These are phyloP conservation scores for Syncephalastrum sp. DNA, from an alignment of 371 early-diverging fungal species.

Conservation along the genomic window DNA sequence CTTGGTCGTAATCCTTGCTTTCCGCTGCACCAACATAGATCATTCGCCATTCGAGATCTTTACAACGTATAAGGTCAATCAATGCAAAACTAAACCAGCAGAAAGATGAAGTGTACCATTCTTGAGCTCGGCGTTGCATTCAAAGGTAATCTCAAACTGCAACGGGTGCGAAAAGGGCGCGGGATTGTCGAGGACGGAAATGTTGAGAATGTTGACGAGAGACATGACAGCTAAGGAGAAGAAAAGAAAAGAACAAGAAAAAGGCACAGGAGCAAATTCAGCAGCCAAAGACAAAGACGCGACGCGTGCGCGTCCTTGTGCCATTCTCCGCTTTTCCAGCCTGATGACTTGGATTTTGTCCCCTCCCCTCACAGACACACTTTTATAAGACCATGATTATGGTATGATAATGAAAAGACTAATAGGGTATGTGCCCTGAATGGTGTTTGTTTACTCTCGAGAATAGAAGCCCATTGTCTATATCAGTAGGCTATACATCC, in stretches of 20 bases:
- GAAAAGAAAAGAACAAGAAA: conserved; percentile 2
- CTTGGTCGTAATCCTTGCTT: conserved; percentile 84
- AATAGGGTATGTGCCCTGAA: too few species aligned
- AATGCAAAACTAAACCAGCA: conserved; percentile 3
- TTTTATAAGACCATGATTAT: too few species aligned
- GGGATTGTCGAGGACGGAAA: conserved; percentile 85
- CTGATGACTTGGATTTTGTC: too few species aligned
- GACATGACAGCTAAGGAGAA: conserved; percentile 55
- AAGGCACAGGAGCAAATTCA: neutral
- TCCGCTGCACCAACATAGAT: conserved; percentile 93
- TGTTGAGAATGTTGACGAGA: conserved; percentile 81
- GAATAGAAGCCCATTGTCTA: too few species aligned
- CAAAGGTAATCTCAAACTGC: conserved; percentile 95
- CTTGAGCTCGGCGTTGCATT: conserved; percentile 83
- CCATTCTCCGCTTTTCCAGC: too few species aligned
- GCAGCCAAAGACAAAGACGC: too few species aligned
- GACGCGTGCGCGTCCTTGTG: too few species aligned
- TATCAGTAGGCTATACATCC: too few species aligned
- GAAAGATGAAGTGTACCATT: conserved; percentile 64
- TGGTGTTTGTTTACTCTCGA: too few species aligned
- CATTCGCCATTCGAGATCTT: conserved; percentile 96
- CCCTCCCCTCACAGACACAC: too few species aligned
- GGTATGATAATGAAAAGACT: too few species aligned
- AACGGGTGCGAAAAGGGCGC: conserved; percentile 77
- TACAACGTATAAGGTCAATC: neutral